Conservation (phyloP, 176 grass and related monocot species). For the maize (Zea mays) region Zm-B73-REFERENCE-NAM-5.0 NC_050101.1:143016001-143016500, state of each 20-base stretch:
- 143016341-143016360: neutral
- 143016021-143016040: too few relatives aligned
- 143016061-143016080: too few relatives aligned
- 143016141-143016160: too few relatives aligned
- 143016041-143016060: too few relatives aligned
- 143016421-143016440: constrained; percentile 51
- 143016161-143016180: too few relatives aligned
- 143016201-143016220: too few relatives aligned
- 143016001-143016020: too few relatives aligned
- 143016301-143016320: neutral
- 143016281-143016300: constrained; percentile 15
- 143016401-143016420: constrained; percentile 93
- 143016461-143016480: constrained; percentile 85
- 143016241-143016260: neutral
- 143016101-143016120: too few relatives aligned
- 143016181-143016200: too few relatives aligned
- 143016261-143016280: neutral
- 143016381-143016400: constrained; percentile 4
- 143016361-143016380: constrained; percentile 24
- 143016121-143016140: too few relatives aligned
- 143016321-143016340: neutral
- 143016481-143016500: constrained; percentile 75
- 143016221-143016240: neutral
- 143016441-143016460: constrained; percentile 35
- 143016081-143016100: too few relatives aligned